Evolutionary conservation across 2,329 filamentous ascomycete genomes (phyloP), one percentile per base, ranked within the genome.

Genomic region (Fusarium sp.): DNA sequence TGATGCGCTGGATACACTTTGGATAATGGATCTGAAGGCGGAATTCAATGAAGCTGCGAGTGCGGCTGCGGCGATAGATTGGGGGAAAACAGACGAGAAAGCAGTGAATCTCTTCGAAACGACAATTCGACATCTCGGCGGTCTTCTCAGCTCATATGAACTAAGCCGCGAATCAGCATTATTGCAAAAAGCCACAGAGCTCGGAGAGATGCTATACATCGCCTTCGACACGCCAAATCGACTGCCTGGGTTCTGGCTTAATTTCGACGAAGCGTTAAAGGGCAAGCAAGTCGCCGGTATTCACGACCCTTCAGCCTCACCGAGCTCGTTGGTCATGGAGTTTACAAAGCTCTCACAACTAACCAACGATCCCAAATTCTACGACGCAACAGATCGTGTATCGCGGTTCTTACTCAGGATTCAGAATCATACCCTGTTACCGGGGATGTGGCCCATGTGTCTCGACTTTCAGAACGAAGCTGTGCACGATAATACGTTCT

Each of bases 291-390:
- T 86, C 1, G 83, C 84, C 2, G 87, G 89, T 72, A 78, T 86
- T 6, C 86, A 85, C n/a, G 86, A 86, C 54, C 78, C 83, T 3
- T 83, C 83, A n/a, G 86, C 86, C 1, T 83, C 84, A 7, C 81
- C 84, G 1, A 92, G 91, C n/a, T 93, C 92, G 4, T 83, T 95
- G 49, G 91, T 90, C 14, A 81, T 96, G 77, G 93, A 95, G 78
- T 94, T 96, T 79, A 94, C 92, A 3, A 86, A 92, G 10, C 85
- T 96, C 45, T 91, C 92, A 13, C 93, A 95, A 81, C 83, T 95
- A 38, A 94, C 93, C 0, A 90, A 90, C 41, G 87, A 95, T 67
- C 82, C 87, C 57, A 94, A 92, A 79, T 96, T 93, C 82, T 95
- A 92, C 79, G 93, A 95, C 79, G 93, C 93, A 3, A 88, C 94